Conservation (phyloP, 768 basidiomycete genomes). For the Boletus sp. region DNA sequence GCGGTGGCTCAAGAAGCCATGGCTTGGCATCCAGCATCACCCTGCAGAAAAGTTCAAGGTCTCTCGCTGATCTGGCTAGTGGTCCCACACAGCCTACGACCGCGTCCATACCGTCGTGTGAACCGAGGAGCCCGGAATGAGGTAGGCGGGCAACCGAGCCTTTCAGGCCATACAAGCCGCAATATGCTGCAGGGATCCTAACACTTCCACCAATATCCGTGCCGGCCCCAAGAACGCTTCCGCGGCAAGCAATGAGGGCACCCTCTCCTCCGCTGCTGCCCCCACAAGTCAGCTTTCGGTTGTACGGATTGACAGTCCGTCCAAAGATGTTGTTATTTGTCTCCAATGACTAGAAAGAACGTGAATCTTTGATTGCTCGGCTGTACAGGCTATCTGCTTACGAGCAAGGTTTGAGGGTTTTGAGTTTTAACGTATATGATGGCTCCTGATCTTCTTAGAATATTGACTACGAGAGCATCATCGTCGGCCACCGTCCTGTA, state of each 20-base stretch:
- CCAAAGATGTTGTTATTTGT: slow-evolving; percentile 56
- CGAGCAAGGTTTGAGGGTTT: slow-evolving; percentile 47
- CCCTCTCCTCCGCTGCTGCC: slow-evolving; percentile 50
- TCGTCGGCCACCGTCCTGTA: slow-evolving; percentile 34
- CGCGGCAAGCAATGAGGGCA: slow-evolving; percentile 42
- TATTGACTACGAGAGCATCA: slow-evolving; percentile 43
- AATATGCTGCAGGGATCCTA: slow-evolving; percentile 40
- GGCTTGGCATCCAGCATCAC: slow-evolving; percentile 45
- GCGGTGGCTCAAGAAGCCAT: slow-evolving; percentile 45
- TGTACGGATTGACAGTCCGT: slow-evolving; percentile 65
- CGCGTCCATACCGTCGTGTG: slow-evolving; percentile 52
- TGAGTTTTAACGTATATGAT: slow-evolving; percentile 47
- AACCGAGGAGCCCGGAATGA: slow-evolving; percentile 47
- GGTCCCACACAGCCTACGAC: slow-evolving; percentile 50
- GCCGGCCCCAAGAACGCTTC: slow-evolving; percentile 40
- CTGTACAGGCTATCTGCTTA: slow-evolving; percentile 24
- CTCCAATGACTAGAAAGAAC: slow-evolving; percentile 41
- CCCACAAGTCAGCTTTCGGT: slow-evolving; percentile 40
- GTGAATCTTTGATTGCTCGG: slow-evolving; percentile 7
- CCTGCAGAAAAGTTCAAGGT: slow-evolving; percentile 46
- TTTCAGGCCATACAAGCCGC: slow-evolving; percentile 43
- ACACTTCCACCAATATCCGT: slow-evolving; percentile 51
- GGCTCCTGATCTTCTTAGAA: slow-evolving; percentile 45
- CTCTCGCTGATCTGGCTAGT: slow-evolving; percentile 45
- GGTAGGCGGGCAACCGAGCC: slow-evolving; percentile 50